Evolutionary conservation across 768 basidiomycete species (phyloP), one percentile per base, ranked within the genome.

Genomic region (Russula dissimulans): DNA sequence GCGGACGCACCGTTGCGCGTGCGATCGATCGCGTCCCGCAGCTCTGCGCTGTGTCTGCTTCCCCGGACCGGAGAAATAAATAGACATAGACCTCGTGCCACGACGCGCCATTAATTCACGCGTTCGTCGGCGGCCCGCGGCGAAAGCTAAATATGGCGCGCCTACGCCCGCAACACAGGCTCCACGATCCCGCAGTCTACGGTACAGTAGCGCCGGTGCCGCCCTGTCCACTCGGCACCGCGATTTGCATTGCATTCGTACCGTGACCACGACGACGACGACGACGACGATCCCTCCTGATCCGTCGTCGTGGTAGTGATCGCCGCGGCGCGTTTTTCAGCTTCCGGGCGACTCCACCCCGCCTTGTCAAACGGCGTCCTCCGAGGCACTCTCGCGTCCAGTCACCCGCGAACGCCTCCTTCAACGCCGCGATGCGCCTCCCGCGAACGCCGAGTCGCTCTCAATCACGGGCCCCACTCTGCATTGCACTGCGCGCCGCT

Each of bases 141-240:
- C 81, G 41, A 87, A 75, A 2, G 80, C 73, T 8, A 77, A 62
- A 70, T 82, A 86, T 1, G 80, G 77, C 1, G 81, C 75, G 0
- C 81, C 82, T 26, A 26, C 22, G 22, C 22, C 22, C 22, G 22
- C 22, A 26, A 2, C 22, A 26, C 22, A 2, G 22, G 22, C 22
- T 26, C 22, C 22, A 26, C 22, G 22, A 2, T 26, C 22, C 22
- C 22, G 22, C 22, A 26, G 22, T 26, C 22, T 1, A 26, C 22
- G 22, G 22, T 1, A 26, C 22, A 2, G 22, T 26, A 26, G 22
- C 22, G 22, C 22, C 22, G 22, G 22, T 26, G 22, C 22, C 22
- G 22, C 22, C 22, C 22, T 26, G 22, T 26, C 22, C 22, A 26
- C 22, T 26, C 22, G 22, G 22, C 22, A 26, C 22, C 22, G 22